Conservation (phyloP, 768 basidiomycete species). For the Suillus variegatus region DNA sequence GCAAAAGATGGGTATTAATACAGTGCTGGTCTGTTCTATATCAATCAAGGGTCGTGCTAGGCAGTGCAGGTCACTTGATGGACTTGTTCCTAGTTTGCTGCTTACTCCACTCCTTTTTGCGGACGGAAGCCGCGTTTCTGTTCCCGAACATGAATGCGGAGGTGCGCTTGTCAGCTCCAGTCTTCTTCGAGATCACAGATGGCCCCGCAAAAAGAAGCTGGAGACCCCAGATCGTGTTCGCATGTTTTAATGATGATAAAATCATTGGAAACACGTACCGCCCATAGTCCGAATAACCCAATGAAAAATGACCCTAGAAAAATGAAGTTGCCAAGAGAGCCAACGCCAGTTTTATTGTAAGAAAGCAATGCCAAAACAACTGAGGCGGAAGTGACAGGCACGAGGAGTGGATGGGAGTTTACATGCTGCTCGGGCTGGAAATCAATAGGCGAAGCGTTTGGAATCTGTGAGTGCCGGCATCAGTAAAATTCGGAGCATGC, state of each 20-base stretch:
- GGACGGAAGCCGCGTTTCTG: constrained; percentile 60
- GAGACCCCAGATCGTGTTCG: constrained; percentile 14
- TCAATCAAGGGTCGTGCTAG: constrained; percentile 7
- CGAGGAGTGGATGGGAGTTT: constrained; percentile 61
- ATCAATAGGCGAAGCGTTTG: constrained; percentile 38
- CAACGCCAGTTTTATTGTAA: constrained; percentile 61
- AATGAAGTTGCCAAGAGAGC: constrained; percentile 54
- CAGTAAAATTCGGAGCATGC: constrained; percentile 4
- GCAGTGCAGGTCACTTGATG: constrained; percentile 5
- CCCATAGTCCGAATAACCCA: constrained; percentile 72
- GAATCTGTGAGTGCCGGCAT: constrained; percentile 36
- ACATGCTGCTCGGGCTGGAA: constrained; percentile 28
- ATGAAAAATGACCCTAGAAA: constrained; percentile 51
- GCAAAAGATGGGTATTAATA: constrained; percentile 15
- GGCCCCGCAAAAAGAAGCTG: constrained; percentile 67
- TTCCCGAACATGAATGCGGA: constrained; percentile 81
- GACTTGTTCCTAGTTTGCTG: constrained; percentile 32
- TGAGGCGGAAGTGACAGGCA: constrained; percentile 56
- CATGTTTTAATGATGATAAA: constrained; percentile 6
- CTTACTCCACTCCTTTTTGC: constrained; percentile 60
- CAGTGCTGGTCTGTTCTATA: constrained; percentile 18
- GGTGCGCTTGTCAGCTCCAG: constrained; percentile 81
- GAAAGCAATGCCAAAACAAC: constrained; percentile 60
- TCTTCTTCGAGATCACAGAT: constrained; percentile 60
- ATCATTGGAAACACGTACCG: constrained; percentile 45